Evolutionary conservation across 768 basidiomycete genomes (phyloP).

Genomic region (Calocybe indica): DNA sequence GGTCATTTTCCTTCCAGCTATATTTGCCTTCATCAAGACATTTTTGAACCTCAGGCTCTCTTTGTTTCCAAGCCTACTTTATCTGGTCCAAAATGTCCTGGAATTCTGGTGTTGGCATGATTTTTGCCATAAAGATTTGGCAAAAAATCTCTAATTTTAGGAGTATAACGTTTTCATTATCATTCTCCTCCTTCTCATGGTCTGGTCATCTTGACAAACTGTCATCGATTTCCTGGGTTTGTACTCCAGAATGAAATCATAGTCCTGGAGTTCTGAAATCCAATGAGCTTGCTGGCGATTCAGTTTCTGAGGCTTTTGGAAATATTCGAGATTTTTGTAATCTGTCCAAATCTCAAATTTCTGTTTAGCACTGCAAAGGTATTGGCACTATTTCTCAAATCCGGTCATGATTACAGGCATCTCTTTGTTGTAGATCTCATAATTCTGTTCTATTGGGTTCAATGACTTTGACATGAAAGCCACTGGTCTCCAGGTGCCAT

Average conservation of each 20-base stretch:
- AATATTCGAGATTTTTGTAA: constrained; percentile 17
- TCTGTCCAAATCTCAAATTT: constrained; percentile 7
- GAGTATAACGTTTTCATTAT: constrained; percentile 3
- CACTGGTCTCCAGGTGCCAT: constrained; percentile 27
- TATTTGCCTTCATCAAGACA: neutral
- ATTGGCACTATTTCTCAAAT: constrained; percentile 17
- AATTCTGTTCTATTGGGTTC: constrained; percentile 32
- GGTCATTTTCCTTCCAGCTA: neutral
- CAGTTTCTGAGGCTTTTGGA: constrained; percentile 13
- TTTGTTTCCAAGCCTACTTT: neutral
- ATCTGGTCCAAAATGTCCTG: neutral
- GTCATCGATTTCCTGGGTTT: constrained; percentile 4
- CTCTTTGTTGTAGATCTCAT: constrained; percentile 41
- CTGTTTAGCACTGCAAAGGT: neutral
- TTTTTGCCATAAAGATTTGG: neutral
- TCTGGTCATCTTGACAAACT: constrained; percentile 6
- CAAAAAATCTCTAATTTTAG: constrained; percentile 3
- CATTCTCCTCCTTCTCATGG: constrained; percentile 8
- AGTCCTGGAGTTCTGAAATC: neutral
- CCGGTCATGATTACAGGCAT: constrained; percentile 38
- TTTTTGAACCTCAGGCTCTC: neutral
- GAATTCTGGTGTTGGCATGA: neutral
- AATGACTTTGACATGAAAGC: constrained; percentile 30
- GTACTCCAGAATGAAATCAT: neutral
- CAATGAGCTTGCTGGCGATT: constrained; percentile 14